Percentiles rank a stretch among this genome's conserved stretches.
These are phyloP conservation scores for Silybum marianum DNA, from an alignment of 129 eudicot genomes.

Conservation along the genomic window DNA sequence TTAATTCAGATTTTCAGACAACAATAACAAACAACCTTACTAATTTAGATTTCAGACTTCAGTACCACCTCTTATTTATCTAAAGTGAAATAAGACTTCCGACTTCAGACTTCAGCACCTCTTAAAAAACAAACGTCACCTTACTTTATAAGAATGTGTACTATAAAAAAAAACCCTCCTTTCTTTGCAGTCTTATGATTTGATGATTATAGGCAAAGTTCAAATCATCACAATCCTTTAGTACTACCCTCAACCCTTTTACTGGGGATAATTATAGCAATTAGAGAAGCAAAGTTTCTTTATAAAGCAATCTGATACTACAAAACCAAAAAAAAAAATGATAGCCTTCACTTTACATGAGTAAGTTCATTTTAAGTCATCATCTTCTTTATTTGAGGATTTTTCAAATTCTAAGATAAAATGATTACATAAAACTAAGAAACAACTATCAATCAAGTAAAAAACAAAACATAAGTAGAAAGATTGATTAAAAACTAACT, in stretches of 20 bases:
- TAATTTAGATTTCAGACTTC: no score
- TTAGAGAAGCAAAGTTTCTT: neutral
- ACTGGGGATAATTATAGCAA: no score
- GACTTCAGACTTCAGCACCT: no score
- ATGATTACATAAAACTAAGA: constrained; percentile 20
- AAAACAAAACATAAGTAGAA: constrained; percentile 14
- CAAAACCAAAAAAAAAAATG: neutral
- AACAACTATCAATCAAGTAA: constrained; percentile 29
- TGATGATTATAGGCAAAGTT: neutral
- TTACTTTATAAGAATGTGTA: no score
- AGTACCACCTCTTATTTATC: no score
- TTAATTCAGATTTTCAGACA: no score
- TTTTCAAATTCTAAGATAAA: constrained; percentile 20
- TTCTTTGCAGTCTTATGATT: no score
- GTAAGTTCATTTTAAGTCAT: constrained; percentile 22
- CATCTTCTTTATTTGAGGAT: constrained; percentile 28
- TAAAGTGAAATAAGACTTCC: no score
- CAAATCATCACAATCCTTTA: neutral
- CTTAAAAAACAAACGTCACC: no score
- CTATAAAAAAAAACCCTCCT: no score
- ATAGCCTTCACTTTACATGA: constrained; percentile 27
- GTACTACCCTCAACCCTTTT: neutral
- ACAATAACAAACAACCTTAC: no score
- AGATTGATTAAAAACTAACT: constrained; percentile 5
- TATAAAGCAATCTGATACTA: constrained; percentile 16